A percentile compares a stretch with the other conserved stretches of the same genome.
Conservation (phyloP, 2,329 filamentous ascomycete genomes). For the Alternaria panax region DNA sequence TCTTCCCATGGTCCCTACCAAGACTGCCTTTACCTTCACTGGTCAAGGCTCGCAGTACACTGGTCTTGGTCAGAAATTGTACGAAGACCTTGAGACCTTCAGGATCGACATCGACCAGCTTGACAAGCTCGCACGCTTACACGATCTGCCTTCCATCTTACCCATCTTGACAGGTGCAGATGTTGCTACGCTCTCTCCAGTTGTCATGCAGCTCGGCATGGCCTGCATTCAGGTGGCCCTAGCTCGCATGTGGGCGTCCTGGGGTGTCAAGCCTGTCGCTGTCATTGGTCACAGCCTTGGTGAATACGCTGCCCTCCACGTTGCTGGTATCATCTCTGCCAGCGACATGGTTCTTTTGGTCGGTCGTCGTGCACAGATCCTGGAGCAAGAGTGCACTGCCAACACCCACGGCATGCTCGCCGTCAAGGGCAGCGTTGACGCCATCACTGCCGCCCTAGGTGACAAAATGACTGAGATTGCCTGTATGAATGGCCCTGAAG, state of each 20-base stretch:
- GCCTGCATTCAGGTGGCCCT: constrained; percentile 62
- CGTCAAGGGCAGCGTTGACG: constrained; percentile 60
- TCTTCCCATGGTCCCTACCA: constrained; percentile 61
- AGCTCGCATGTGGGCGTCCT: constrained; percentile 61
- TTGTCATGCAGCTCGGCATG: constrained; percentile 62
- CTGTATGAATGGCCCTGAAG: constrained; percentile 77
- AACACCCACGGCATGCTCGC: constrained; percentile 73
- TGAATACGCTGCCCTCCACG: constrained; percentile 75
- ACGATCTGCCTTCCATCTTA: constrained; percentile 59
- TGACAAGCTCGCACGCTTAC: constrained; percentile 55
- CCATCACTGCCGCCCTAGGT: constrained; percentile 62
- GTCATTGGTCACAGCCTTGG: constrained; percentile 69
- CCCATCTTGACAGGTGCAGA: constrained; percentile 59
- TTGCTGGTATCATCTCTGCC: constrained; percentile 73
- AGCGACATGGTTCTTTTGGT: constrained; percentile 77
- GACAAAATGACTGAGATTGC: constrained; percentile 63
- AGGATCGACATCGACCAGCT: constrained; percentile 59
- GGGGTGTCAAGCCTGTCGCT: constrained; percentile 61
- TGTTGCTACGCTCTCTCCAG: constrained; percentile 58
- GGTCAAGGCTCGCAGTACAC: constrained; percentile 63
- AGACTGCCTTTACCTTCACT: constrained; percentile 61
- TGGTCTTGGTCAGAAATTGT: constrained; percentile 59
- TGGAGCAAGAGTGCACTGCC: constrained; percentile 69
- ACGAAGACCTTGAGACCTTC: constrained; percentile 58
- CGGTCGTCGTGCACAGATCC: constrained; percentile 70